Conservation (phyloP, 139 green algal species). For the Volvox reticuliferus region DNA sequence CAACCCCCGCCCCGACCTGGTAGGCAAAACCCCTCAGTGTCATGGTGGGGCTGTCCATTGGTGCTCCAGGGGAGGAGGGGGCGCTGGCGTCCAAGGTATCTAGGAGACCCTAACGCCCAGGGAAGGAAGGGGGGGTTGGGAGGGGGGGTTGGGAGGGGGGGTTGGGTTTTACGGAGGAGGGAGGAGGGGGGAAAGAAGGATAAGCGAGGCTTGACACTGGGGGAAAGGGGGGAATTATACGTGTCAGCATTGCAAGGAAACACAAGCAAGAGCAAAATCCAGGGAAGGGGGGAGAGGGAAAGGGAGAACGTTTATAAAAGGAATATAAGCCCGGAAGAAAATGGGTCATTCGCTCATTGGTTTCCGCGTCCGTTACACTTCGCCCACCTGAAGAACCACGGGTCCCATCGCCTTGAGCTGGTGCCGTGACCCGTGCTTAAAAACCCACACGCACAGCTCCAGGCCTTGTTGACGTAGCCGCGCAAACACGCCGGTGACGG, state of each 20-base stretch:
- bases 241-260: too few relatives aligned
- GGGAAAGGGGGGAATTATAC: background rate
- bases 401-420: slow-evolving; percentile 76
- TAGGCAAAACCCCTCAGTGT: slow-evolving; percentile 86
- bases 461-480: slow-evolving; percentile 82
- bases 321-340: too few relatives aligned
- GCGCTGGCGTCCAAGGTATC: slow-evolving; percentile 61
- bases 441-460: slow-evolving; percentile 92
- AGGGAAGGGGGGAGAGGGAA: too few relatives aligned
- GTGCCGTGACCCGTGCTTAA: slow-evolving; percentile 77
- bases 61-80: background rate
- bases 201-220: background rate
- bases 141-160: too few relatives aligned
- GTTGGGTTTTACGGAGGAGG: too few relatives aligned
- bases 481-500: slow-evolving; percentile 30
- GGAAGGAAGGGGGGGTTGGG: background rate
- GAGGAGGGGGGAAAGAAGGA: background rate
- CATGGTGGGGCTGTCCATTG: slow-evolving; percentile 53
- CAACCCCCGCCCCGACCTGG: slow-evolving; percentile 64
- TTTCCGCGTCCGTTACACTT: background rate
- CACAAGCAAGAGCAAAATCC: too few relatives aligned
- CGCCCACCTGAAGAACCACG: slow-evolving; percentile 58
- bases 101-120: slow-evolving; percentile 55
- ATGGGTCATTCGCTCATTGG: too few relatives aligned
- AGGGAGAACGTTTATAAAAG: too few relatives aligned